Conservation (phyloP, 73 alveolate species). For the Uronychia binucleata region DNA sequence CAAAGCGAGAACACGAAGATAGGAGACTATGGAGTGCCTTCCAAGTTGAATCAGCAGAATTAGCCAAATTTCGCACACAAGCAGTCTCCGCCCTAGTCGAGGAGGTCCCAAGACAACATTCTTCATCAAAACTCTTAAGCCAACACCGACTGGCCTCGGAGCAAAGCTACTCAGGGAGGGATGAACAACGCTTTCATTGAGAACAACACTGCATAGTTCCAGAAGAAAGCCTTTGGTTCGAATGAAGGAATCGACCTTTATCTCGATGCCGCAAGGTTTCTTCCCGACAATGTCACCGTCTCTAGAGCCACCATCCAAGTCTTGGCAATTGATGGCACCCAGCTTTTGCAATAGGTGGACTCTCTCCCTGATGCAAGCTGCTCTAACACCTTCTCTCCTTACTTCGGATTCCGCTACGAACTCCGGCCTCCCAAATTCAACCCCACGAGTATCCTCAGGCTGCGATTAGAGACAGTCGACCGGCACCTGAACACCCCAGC, state of each 20-base stretch:
- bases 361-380: conserved; percentile 73
- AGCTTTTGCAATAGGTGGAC: conserved; percentile 66
- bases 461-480: conserved; percentile 81
- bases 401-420: conserved; percentile 80
- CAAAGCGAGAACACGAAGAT: background rate
- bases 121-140: too few relatives aligned
- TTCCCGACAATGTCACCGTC: conserved; percentile 88
- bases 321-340: conserved; percentile 60
- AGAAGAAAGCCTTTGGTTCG: conserved; percentile 38
- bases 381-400: conserved; percentile 69
- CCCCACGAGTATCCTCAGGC: conserved; percentile 73
- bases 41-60: conserved; percentile 13
- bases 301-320: conserved; percentile 64
- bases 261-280: conserved; percentile 82
- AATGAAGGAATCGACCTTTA: conserved; percentile 83
- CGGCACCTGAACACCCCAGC: conserved; percentile 67
- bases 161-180: too few relatives aligned
- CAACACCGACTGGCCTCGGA: too few relatives aligned
- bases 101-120: too few relatives aligned
- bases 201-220: conserved; percentile 35
- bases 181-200: conserved; percentile 28
- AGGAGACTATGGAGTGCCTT: too few relatives aligned
- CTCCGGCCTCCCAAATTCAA: conserved; percentile 76
- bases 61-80: too few relatives aligned
- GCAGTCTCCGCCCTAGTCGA: too few relatives aligned